phyloP scores from a whole-genome alignment of 345 rosid genomes.

The Corymbia maculata region DNA sequence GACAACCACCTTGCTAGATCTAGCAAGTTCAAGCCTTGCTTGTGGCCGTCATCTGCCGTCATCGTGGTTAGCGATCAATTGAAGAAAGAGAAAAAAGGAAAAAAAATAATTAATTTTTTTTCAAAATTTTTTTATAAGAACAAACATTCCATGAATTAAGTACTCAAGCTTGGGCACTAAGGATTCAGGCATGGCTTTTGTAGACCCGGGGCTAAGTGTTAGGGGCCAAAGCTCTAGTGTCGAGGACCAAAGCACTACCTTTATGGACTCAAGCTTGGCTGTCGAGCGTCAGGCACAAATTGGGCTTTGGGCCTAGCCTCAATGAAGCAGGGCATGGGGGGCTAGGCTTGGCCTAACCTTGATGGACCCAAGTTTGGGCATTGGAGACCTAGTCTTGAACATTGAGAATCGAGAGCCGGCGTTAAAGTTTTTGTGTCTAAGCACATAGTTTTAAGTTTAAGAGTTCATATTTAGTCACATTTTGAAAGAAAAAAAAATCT shows the following conservation, averaged over 20 bases:
- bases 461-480: neutral
- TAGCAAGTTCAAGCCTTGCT: accelerated
- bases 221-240: neutral
- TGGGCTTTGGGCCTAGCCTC: neutral
- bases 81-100: no score
- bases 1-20: no score
- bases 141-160: neutral
- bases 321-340: no score
- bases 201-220: neutral
- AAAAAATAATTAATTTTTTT: neutral
- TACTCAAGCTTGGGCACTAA: neutral
- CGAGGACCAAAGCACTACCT: accelerated
- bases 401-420: neutral
- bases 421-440: neutral
- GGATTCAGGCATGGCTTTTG: accelerated
- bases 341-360: neutral
- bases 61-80: accelerated
- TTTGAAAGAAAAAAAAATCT: neutral
- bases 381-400: accelerated
- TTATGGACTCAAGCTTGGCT: neutral
- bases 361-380: neutral
- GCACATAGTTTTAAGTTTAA: accelerated
- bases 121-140: neutral
- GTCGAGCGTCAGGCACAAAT: neutral
- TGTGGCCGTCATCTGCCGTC: no score